These are phyloP conservation scores for Eleusine indica DNA, from an alignment of 176 grass and related monocot genomes.

Conservation along the genomic window DNA sequence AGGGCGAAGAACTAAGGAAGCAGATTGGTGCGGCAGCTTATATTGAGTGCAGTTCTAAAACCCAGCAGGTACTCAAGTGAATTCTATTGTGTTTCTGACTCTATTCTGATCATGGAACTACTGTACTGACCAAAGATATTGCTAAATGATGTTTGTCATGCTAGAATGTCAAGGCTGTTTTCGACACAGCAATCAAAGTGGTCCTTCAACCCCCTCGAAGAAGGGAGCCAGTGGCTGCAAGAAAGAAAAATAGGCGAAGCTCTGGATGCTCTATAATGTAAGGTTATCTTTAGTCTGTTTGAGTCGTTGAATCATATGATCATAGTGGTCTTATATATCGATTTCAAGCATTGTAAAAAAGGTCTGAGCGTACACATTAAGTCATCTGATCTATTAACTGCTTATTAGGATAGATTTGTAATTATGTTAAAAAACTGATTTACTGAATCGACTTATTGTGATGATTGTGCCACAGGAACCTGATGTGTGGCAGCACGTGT, in stretches of 20 bases:
- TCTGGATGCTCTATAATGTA: constrained; percentile 76
- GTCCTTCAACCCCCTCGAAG: constrained; percentile 87
- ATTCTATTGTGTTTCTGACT: neutral
- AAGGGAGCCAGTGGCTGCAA: constrained; percentile 57
- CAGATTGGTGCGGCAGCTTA: constrained; percentile 85
- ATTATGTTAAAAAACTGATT: neutral
- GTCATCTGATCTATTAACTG: no score
- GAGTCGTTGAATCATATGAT: neutral
- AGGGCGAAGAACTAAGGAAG: constrained; percentile 92
- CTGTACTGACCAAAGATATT: neutral
- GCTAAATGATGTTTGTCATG: neutral
- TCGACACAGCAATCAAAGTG: constrained; percentile 93
- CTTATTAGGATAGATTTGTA: neutral
- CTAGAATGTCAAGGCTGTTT: constrained; percentile 89
- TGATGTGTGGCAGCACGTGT: constrained; percentile 61
- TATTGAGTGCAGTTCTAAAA: constrained; percentile 91
- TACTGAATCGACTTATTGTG: neutral
- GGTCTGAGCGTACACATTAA: no score
- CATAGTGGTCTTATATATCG: neutral
- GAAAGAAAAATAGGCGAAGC: constrained; percentile 70
- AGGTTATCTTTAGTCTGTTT: neutral
- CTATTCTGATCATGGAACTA: neutral
- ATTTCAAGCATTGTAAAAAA: no score
- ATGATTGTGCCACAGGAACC: constrained; percentile 37
- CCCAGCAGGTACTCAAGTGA: constrained; percentile 60